Base-by-base conservation (phyloP, 176 grass and related monocot genomes). In the Eleusine coracana region DNA sequence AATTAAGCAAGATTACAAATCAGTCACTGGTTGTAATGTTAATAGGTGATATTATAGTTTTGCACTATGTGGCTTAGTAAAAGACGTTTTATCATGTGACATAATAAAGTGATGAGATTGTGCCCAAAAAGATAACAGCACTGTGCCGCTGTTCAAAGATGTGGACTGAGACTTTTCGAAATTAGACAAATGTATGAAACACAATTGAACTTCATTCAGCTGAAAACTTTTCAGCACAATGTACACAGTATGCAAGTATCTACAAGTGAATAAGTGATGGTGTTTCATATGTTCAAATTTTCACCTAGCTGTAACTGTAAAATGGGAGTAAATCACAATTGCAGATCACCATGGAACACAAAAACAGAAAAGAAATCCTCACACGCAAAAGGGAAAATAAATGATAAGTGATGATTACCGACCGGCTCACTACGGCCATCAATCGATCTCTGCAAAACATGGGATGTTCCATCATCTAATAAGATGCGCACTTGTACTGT, bases 401-500 rank as follows among this genome's bases (percentile, higher is more conserved):
- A 23, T 28, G 21, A 70, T 4, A 66, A 71, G 58, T 29, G 17
- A 77, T 55, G 70, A 92, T 82, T 85, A 90, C 96, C 21, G 62
- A 98, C 93, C 70, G 91, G 93, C 58, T 99, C 93, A 77, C 90
- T 96, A 66, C 93, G 90, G 20, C 91, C 93, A 58, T 93, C 96
- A 93, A 99, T 93, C 9, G 96, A 99, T 80, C 89, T 89, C 81
- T 95, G 85, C 87, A 99, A 79, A 80, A 99, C 89, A 87, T 99
- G 93, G 71, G 93, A 83, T 55, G 91, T 92, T 82, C 96, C 96
- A 85, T 99, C 93, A 88, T 99, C 93, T 85, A 96, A 86, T 83
- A 99, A 90, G 83, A 99, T 99, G 46, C 96, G 91, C 51, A 98
- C 93, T 93, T 98, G 96, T 67, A 98, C 96, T 45, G 93, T 95